Percentiles rank a stretch among this genome's conserved stretches.
Evolutionary conservation across 768 basidiomycete species (phyloP).

Genomic region (Boletus subcaerulescens): DNA sequence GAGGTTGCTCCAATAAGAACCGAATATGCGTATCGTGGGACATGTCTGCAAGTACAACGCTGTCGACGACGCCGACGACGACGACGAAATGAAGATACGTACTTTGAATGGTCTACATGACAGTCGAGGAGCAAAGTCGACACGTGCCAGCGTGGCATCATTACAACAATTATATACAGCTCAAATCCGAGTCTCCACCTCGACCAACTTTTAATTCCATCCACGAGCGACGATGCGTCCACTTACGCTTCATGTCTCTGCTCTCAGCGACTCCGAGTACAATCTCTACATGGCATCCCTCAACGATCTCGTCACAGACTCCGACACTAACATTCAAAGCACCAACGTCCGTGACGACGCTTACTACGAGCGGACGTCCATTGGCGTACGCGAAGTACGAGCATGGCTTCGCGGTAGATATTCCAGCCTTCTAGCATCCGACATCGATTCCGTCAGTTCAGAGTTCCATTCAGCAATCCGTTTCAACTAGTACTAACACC

Average conservation of each 20-base stretch:
- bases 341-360: slow-evolving; percentile 36
- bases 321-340: neutral
- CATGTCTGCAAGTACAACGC: slow-evolving; percentile 8
- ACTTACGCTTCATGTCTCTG: slow-evolving; percentile 68
- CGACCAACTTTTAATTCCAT: too few species aligned
- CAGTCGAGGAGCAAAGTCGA: neutral
- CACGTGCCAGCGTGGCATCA: neutral
- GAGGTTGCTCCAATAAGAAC: neutral
- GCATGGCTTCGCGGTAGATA: slow-evolving; percentile 78
- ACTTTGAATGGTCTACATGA: slow-evolving; percentile 1
- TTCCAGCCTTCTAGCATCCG: slow-evolving; percentile 44
- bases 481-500: neutral
- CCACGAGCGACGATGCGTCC: slow-evolving; percentile 46
- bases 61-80: neutral
- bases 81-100: neutral
- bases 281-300: slow-evolving; percentile 61
- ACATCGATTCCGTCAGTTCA: slow-evolving; percentile 57
- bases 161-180: too few species aligned
- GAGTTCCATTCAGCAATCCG: neutral
- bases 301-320: slow-evolving; percentile 45
- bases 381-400: slow-evolving; percentile 64
- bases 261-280: slow-evolving; percentile 73
- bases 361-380: slow-evolving; percentile 50
- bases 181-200: too few species aligned
- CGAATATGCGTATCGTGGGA: neutral